Percentiles rank a stretch among this genome's conserved stretches.
Conservation (phyloP, 129 eudicot genomes). For the Lactuca sativa region DNA sequence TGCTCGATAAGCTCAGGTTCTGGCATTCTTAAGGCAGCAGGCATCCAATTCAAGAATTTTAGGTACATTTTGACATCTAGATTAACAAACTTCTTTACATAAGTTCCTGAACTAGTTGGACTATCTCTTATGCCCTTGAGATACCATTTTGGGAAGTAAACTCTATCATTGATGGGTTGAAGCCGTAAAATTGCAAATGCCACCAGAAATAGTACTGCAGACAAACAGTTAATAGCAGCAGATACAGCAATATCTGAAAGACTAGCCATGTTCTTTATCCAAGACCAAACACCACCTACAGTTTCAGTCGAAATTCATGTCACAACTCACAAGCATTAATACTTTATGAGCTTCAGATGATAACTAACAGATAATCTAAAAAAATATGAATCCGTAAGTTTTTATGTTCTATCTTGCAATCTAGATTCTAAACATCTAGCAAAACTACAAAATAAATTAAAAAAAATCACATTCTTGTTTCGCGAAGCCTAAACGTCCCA, state of each 20-base stretch:
- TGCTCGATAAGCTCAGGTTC: slow-evolving; percentile 92
- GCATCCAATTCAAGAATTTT: slow-evolving; percentile 91
- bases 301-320: slow-evolving; percentile 7
- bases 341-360: slow-evolving; percentile 12
- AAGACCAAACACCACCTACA: slow-evolving; percentile 43
- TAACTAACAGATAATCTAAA: slow-evolving; percentile 9
- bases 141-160: slow-evolving; percentile 98
- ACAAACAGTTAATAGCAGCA: slow-evolving; percentile 68
- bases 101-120: slow-evolving; percentile 67
- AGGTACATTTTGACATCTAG: slow-evolving; percentile 74
- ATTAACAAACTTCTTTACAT: slow-evolving; percentile 68
- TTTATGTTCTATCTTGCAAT: not conserved
- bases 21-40: slow-evolving; percentile 97
- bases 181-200: slow-evolving; percentile 90
- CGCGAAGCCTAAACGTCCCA: slow-evolving; percentile 12
- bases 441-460: not conserved
- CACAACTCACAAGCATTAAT: slow-evolving; percentile 5
- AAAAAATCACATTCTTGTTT: not conserved
- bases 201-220: slow-evolving; percentile 76
- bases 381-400: not conserved
- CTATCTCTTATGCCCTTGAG: slow-evolving; percentile 82
- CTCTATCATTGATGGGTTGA: slow-evolving; percentile 92
- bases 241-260: slow-evolving; percentile 71
- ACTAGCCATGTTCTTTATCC: slow-evolving; percentile 61
- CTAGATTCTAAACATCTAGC: not conserved